These are phyloP conservation scores for Xerocomellus chrysenteron DNA, from an alignment of 768 basidiomycete genomes.

Conservation along the genomic window DNA sequence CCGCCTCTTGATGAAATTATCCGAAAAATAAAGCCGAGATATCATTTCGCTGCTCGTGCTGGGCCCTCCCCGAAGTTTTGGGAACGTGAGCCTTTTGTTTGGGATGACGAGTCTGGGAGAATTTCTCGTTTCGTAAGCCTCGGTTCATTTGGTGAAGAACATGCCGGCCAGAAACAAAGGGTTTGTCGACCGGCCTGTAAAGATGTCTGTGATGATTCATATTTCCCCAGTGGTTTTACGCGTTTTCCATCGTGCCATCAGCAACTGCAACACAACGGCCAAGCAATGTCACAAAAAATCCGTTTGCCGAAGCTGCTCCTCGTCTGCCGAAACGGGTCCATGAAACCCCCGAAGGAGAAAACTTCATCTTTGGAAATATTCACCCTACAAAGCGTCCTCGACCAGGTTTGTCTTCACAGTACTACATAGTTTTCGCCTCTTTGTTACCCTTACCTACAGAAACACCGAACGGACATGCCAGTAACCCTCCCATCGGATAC, in stretches of 20 bases:
- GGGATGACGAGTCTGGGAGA: constrained; percentile 70
- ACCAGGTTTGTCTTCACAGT: constrained; percentile 41
- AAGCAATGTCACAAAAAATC: constrained; percentile 68
- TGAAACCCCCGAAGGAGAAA: constrained; percentile 48
- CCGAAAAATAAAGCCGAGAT: constrained; percentile 72
- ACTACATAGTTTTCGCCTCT: background rate
- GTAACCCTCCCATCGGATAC: constrained; percentile 68
- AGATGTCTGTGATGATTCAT: constrained; percentile 7
- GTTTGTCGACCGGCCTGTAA: constrained; percentile 45
- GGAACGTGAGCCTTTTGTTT: constrained; percentile 92
- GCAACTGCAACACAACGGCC: constrained; percentile 45
- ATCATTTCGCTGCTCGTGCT: constrained; percentile 76
- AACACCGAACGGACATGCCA: constrained; percentile 39
- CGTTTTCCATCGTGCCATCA: constrained; percentile 78
- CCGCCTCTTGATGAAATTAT: constrained; percentile 66
- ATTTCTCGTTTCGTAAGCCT: constrained; percentile 78
- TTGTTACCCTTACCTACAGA: constrained; percentile 6
- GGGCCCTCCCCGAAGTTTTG: constrained; percentile 78
- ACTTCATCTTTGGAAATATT: constrained; percentile 69
- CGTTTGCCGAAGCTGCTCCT: constrained; percentile 48
- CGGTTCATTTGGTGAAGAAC: constrained; percentile 77
- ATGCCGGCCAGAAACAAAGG: constrained; percentile 74
- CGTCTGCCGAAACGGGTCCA: constrained; percentile 53
- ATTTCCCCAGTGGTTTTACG: constrained; percentile 87
- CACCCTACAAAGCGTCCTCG: constrained; percentile 58